A percentile compares a stretch with the other conserved stretches of the same genome.
These are phyloP conservation scores for Calonectria henricotiae DNA, from an alignment of 2,329 filamentous ascomycete genomes.

Conservation along the genomic window DNA sequence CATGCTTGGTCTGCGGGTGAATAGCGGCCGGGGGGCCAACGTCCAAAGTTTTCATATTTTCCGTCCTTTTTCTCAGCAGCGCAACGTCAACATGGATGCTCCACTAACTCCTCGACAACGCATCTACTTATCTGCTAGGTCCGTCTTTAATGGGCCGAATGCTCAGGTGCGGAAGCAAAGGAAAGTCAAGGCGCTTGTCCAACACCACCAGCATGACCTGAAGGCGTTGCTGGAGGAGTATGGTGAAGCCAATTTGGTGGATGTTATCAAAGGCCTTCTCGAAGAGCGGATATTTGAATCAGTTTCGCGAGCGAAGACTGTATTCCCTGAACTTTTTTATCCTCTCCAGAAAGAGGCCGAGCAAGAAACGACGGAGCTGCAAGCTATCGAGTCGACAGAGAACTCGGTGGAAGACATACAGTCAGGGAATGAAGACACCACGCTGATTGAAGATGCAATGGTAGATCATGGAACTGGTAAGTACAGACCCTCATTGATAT, in stretches of 20 bases:
- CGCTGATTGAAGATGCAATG: neutral
- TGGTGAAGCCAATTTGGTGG: neutral
- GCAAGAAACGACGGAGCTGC: constrained; percentile 2
- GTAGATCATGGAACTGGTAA: neutral
- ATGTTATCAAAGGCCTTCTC: neutral
- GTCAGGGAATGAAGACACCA: neutral
- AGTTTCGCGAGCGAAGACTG: neutral
- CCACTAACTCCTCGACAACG: neutral
- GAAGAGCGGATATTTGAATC: constrained; percentile 10
- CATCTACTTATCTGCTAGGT: constrained; percentile 2
- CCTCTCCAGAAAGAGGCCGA: neutral
- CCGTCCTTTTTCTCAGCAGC: neutral
- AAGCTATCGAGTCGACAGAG: neutral
- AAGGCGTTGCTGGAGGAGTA: neutral
- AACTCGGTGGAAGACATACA: neutral
- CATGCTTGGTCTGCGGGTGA: neutral
- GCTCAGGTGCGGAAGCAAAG: neutral
- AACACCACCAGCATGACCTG: neutral
- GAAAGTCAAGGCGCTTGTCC: neutral
- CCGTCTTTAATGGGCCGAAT: constrained; percentile 9
- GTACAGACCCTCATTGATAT: neutral
- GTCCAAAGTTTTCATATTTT: neutral
- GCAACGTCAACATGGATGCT: neutral
- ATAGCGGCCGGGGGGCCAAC: too few species aligned
- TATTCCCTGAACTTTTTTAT: constrained; percentile 15